Evolutionary conservation across 1,139 yeast genomes (phyloP).

Genomic region (Hansenula sp.): DNA sequence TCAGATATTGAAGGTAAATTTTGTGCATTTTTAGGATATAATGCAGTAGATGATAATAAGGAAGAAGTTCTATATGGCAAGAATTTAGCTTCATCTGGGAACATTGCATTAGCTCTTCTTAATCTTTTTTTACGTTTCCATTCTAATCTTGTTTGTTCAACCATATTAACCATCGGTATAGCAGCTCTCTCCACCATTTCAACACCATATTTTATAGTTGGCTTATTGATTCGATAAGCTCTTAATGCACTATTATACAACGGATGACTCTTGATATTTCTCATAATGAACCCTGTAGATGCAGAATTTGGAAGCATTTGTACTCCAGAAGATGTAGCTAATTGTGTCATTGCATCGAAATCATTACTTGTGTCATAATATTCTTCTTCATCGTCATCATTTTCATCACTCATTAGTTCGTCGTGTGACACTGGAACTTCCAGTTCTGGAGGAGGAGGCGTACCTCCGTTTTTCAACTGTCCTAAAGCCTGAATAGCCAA

Average conservation of each 20-base stretch:
- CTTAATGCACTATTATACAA: constrained; percentile 54
- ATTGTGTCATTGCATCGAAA: constrained; percentile 4
- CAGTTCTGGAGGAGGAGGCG: constrained; percentile 5
- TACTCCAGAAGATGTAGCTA: constrained; percentile 1
- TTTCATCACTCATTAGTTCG: not conserved
- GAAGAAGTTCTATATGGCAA: constrained; percentile 1
- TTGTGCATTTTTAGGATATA: constrained; percentile 9
- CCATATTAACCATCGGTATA: constrained; percentile 48
- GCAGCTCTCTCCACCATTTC: constrained; percentile 64
- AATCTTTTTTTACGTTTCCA: constrained; percentile 26
- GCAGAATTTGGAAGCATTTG: not conserved
- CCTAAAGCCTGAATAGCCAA: constrained; percentile 19
- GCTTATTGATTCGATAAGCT: constrained; percentile 55
- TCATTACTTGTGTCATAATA: constrained; percentile 18
- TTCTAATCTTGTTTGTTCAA: constrained; percentile 36
- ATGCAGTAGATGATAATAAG: constrained; percentile 6
- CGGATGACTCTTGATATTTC: constrained; percentile 44
- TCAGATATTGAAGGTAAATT: constrained; percentile 22
- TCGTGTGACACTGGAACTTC: no score
- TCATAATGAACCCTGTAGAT: constrained; percentile 20
- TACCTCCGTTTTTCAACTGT: constrained; percentile 16
- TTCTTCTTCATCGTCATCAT: constrained; percentile 6
- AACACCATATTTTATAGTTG: constrained; percentile 61
- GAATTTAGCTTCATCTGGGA: constrained; percentile 19
- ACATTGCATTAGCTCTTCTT: constrained; percentile 22